Evolutionary conservation across 163 green algal species (phyloP), one percentile per base, ranked within the genome.

Genomic region (Prototheca cutis): DNA sequence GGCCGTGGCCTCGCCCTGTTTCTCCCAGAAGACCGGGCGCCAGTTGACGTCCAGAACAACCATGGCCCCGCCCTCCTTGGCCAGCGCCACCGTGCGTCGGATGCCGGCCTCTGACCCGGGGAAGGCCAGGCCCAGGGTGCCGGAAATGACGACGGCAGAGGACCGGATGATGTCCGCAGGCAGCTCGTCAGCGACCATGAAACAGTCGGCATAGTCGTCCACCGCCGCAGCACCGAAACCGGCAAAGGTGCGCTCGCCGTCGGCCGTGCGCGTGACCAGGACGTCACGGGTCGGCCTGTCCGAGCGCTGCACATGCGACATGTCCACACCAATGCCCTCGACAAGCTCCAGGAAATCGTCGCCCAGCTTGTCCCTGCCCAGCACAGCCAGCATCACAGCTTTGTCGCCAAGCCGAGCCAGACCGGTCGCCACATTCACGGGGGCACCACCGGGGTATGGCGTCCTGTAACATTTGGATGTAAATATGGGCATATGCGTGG

Each of bases 41-140:
- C 88, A 96, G 73, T 96, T 96, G 33, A 95, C 80, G 55, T 96
- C 88, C 2, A 96, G 66, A 15, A 96, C 60, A 19, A 95, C 76
- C 51, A 19, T 45, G 47, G 47, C 31, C 25, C 45, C 54, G 5
- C 55, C 66, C 19, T 55, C 59, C 31, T 74, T 72, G 1, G 80
- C 85, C 6, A 59, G 23, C n/a, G 54, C 36, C 33, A 87, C 79
- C 17, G 82, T 83, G 10, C 53, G 53, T 17, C 68, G 52, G 61
- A 94, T 86, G 2, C 82, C 76, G 1, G 56, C 66, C 0, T 65
- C 69, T 2, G 84, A 91, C 6, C 52, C 58, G 0, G 80, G 74
- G 59, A 82, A 86, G 8, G 82, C 85, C 53, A 94, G 71, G 4
- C 84, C 88, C 30, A 96, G 72, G 3, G 87, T 94, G 48, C 88